Base-by-base conservation (phyloP, 148 eudicot species). In the Dysphania ambrosioides region DNA sequence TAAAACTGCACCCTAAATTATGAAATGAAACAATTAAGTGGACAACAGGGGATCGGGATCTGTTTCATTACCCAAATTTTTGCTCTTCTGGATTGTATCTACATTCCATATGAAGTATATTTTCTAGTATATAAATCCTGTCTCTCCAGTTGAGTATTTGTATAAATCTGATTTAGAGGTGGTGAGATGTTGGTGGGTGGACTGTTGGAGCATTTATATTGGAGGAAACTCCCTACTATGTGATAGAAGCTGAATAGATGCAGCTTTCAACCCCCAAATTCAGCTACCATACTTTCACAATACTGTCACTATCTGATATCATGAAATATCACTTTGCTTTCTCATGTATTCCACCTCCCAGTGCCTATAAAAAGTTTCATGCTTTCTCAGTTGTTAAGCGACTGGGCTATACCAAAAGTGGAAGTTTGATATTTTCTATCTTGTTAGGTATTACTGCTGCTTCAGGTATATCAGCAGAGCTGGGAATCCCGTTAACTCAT, bases 401-500 rank as follows among this genome's bases (percentile, higher is more conserved):
- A 23, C 58, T 29, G 40, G 6, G 15, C 36, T 58, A 12, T 35
- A 55, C 67, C 16, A 41, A 27, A 44, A n/a, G 30, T 11, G 63
- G 26, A 34, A 64, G 49, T 13, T 26, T 75, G 24, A 6, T 2
- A 4, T 31, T 10, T 60, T 61, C 4, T 49, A 21, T 40, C 51
- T 65, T 84, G 80, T 72, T 79, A 93, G 98, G 98, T 72, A 95
- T 95, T 76, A 95, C 98, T 63, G 92, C 98, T 72, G 98, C 98
- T 75, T 95, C 98, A 19, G 98, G 98, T 67, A 95, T 95, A 80
- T 86, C 92, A 67, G 98, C 98, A 24, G 98, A 95, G 75, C 80
- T 95, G 31, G 97, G 98, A 55, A 90, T 95, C 76, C 98, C 98
- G 41, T 81, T 95, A 72, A 95, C 97, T 15, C 98, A 95, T 62